Evolutionary conservation across 352 stramenopile species (phyloP), one percentile per base, ranked within the genome.

Genomic region (Pythium grandisporangium): DNA sequence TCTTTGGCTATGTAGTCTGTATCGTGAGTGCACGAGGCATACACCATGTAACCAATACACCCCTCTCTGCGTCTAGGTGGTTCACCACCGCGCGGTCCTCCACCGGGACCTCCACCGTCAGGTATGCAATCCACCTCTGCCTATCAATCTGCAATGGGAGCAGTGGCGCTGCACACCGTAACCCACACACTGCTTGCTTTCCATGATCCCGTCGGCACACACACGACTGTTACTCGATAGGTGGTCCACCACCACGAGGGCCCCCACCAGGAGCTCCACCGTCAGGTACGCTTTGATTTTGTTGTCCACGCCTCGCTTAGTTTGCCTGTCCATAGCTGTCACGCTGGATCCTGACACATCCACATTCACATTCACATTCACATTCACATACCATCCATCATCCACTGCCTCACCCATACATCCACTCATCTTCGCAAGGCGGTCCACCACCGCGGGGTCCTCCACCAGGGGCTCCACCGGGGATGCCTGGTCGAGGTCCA

Each of bases 241-340:
- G 33, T 17, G 33, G 33, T 38, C 25, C 21, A 22, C 50, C n/a
- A n/a, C n/a, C 50, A 19, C 38, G 41, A 22, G 50, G 51, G 5
- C 29, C 27, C 12, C 44, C 46, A 8, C 41, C 41, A 39, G 39
- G 51, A 23, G 44, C 35, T 3, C 24, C 24, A 17, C 55, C 55
- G 16, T 42, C 45, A 22, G 45, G 55, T 7, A 47, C 42, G 41
- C 38, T n/a, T n/a, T n/a, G n/a, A n/a, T n/a, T n/a, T n/a, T n/a
- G n/a, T n/a, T n/a, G n/a, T n/a, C n/a, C n/a, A n/a, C n/a, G n/a
- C n/a, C n/a, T n/a, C n/a, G n/a, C n/a, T n/a, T n/a, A n/a, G n/a
- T n/a, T n/a, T n/a, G n/a, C n/a, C n/a, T n/a, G n/a, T n/a, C n/a
- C n/a, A n/a, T n/a, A n/a, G n/a, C n/a, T n/a, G n/a, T n/a, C n/a